Evolutionary conservation across 2,329 filamentous ascomycete species (phyloP).

Genomic region (Monilinia fructigena): DNA sequence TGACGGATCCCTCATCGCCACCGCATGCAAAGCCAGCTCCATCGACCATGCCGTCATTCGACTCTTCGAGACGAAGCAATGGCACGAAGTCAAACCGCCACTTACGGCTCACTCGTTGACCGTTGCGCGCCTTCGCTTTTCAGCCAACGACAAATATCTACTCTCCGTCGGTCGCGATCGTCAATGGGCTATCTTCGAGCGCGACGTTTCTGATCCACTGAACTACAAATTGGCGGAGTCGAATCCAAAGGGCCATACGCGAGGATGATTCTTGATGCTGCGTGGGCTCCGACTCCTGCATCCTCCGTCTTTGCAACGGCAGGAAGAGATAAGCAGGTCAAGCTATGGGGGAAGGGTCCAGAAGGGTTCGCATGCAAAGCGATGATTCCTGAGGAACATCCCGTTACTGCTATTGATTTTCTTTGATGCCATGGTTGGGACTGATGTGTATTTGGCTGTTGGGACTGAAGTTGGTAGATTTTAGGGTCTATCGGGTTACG

Average conservation of each 20-base stretch:
- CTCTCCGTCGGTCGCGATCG: conserved; percentile 89
- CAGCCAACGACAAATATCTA: conserved; percentile 67
- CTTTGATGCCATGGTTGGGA: conserved; percentile 42
- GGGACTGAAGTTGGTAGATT: conserved; percentile 51
- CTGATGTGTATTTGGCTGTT: conserved; percentile 49
- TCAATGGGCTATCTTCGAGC: conserved; percentile 81
- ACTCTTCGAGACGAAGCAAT: conserved; percentile 80
- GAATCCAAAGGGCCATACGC: conserved; percentile 82
- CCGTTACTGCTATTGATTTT: conserved; percentile 76
- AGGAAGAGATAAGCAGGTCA: conserved; percentile 82
- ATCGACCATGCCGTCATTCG: conserved; percentile 93
- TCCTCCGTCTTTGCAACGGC: conserved; percentile 73
- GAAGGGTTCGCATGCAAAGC: conserved; percentile 44
- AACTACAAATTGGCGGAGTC: conserved; percentile 59
- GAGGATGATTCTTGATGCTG: conserved; percentile 86
- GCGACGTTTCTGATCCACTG: conserved; percentile 42
- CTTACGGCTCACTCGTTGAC: conserved; percentile 85
- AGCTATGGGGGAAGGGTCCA: conserved; percentile 57
- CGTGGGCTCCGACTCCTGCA: conserved; percentile 64
- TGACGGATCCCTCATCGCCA: conserved; percentile 75
- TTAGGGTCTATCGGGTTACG: conserved; percentile 33
- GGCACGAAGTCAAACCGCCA: conserved; percentile 83
- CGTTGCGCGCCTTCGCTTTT: conserved; percentile 79
- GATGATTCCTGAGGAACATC: conserved; percentile 50
- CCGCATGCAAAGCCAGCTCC: conserved; percentile 88